Conservation (phyloP, 352 stramenopile species). For the Peronosclerospora sorghi region DNA sequence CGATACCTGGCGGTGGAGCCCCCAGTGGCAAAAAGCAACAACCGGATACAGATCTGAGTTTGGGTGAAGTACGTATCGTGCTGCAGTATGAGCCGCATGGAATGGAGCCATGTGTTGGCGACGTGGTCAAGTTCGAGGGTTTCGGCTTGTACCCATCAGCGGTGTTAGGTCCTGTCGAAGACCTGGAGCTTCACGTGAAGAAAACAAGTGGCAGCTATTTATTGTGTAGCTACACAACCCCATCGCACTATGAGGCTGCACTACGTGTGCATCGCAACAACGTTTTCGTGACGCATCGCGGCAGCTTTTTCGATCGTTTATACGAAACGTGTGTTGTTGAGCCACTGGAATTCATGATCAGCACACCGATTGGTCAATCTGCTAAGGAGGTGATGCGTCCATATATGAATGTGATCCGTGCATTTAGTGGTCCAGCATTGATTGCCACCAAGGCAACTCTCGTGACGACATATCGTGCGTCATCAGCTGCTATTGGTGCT, state of each 20-base stretch:
- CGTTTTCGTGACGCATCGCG: constrained; percentile 65
- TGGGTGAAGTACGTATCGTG: constrained; percentile 66
- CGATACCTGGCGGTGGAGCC: constrained; percentile 1
- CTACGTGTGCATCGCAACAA: constrained; percentile 68
- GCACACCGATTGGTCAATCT: constrained; percentile 51
- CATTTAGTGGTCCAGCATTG: constrained; percentile 63
- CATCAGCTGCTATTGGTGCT: constrained; percentile 51
- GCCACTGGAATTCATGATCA: constrained; percentile 59
- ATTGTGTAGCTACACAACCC: constrained; percentile 60
- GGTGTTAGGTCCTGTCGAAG: constrained; percentile 45
- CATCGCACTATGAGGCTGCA: constrained; percentile 46
- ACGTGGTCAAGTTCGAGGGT: constrained; percentile 70
- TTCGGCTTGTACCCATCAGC: constrained; percentile 65
- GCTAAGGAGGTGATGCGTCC: constrained; percentile 40
- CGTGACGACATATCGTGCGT: constrained; percentile 60
- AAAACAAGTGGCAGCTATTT: constrained; percentile 71
- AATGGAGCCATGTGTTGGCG: constrained; percentile 59
- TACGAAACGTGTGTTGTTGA: constrained; percentile 58
- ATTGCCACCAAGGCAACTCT: constrained; percentile 51
- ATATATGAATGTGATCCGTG: constrained; percentile 55
- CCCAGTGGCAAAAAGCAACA: constrained; percentile 29
- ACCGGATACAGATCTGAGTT: constrained; percentile 28
- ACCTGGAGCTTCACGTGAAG: constrained; percentile 71
- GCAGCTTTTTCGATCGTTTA: constrained; percentile 54
- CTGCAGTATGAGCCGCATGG: constrained; percentile 72